Base-by-base conservation (phyloP, 805 yeast species). In the Ogataea siamensis region DNA sequence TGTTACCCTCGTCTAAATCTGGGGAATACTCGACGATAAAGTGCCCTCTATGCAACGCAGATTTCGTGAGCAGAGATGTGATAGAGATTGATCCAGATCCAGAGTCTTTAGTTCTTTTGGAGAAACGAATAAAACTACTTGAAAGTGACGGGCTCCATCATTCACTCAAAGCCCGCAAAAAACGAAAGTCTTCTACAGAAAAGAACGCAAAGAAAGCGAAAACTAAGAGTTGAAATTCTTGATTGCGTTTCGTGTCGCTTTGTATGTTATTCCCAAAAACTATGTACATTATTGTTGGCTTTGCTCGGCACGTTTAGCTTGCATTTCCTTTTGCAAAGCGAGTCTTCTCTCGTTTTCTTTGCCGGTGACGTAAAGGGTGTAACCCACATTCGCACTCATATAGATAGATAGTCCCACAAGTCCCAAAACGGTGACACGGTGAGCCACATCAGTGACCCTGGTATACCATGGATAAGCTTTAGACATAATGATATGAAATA, bases 401-500 rank as follows among this genome's bases (percentile, higher is more conserved):
- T 73, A 76, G 36, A 57, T 40, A 2, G 68, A 58, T 45, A 61
- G 56, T 8, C 89, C 89, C 14, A 80, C 73, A 20, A 83, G 66
- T 3, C 83, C 72, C 15, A 83, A 57, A 30, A 83, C 88, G 0
- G 87, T 79, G 42, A 82, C 59, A 64, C 91, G 80, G 61, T 83
- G 91, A 18, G 72, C 73, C 28, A 83, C 73, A 59, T 83, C 91
- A 2, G 86, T 76, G 3, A 74, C 78, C 59, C 76, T 80, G 2
- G 83, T 78, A 58, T 83, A 83, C 91, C 91, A 83, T 32, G 89
- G 85, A 56, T 75, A 74, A 53, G 68, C 67, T 52, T 61, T 64
- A 16, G 76, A 62, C 77, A 72, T 72, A 8, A 39, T 13, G 28
- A 21, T 28, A 24, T 23, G 18, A 21, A 31, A 10, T 21, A 30